Percentiles rank a stretch among this genome's conserved stretches.
phyloP scores from a whole-genome alignment of 2,329 filamentous ascomycete species.

The Biscogniauxia marginata region DNA sequence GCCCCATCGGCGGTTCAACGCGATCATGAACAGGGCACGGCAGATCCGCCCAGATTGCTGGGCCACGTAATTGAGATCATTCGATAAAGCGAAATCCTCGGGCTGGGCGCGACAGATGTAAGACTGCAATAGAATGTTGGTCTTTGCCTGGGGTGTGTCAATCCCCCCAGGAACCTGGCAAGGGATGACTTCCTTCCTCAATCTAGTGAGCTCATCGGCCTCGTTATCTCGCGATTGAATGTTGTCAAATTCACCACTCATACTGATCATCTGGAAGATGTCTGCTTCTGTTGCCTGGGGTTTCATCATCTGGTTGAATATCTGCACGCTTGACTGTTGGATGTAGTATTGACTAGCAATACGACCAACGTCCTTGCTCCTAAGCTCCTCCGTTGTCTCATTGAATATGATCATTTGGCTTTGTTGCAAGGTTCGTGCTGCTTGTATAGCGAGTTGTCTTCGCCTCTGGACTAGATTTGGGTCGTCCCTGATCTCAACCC shows the following conservation, averaged over 20 bases:
- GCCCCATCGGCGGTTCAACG: conserved; percentile 91
- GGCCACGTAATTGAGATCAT: conserved; percentile 90
- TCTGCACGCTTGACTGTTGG: conserved; percentile 85
- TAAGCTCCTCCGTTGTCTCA: conserved; percentile 86
- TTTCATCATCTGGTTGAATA: conserved; percentile 95
- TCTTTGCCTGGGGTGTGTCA: conserved; percentile 80
- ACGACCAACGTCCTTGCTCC: conserved; percentile 90
- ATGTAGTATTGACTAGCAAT: conserved; percentile 99
- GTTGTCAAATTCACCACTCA: conserved; percentile 98
- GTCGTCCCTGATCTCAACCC: conserved; percentile 85
- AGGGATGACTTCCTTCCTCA: conserved; percentile 69
- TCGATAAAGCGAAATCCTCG: conserved; percentile 90
- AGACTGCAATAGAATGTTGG: conserved; percentile 90
- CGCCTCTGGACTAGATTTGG: conserved; percentile 83
- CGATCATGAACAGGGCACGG: conserved; percentile 94
- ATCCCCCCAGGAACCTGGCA: conserved; percentile 76
- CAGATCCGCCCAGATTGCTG: conserved; percentile 96
- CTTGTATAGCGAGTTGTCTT: conserved; percentile 82
- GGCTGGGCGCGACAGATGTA: conserved; percentile 86
- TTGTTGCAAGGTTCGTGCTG: conserved; percentile 80
- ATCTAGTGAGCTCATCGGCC: conserved; percentile 75
- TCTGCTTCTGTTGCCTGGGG: conserved; percentile 85
- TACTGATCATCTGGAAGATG: conserved; percentile 91
- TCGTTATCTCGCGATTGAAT: conserved; percentile 91
- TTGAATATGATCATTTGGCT: conserved; percentile 99